These are phyloP conservation scores for Boletus edulis DNA, from an alignment of 768 basidiomycete genomes.

Conservation along the genomic window DNA sequence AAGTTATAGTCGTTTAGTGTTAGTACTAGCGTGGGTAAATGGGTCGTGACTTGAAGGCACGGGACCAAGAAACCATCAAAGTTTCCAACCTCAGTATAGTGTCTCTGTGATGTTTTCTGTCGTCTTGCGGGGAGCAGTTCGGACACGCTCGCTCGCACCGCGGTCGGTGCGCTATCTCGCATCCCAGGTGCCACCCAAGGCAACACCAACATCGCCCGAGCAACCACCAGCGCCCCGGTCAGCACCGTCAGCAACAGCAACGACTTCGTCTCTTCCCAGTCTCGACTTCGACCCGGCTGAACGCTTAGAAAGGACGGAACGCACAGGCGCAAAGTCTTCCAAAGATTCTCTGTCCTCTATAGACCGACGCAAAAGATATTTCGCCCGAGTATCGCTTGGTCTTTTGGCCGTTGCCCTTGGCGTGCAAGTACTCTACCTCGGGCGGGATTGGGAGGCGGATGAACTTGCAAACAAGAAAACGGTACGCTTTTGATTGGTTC, in stretches of 20 bases:
- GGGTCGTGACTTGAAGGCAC: neutral
- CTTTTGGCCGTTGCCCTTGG: slow-evolving; percentile 56
- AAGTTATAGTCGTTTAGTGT: no score
- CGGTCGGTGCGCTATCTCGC: slow-evolving; percentile 23
- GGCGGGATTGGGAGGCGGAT: slow-evolving; percentile 74
- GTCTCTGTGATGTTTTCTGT: slow-evolving; percentile 21
- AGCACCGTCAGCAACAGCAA: neutral
- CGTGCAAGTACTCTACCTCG: slow-evolving; percentile 61
- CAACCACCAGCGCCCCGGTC: slow-evolving; percentile 2
- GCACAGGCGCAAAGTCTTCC: slow-evolving; percentile 76
- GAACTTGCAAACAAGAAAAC: slow-evolving; percentile 64
- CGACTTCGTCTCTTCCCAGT: slow-evolving; percentile 39
- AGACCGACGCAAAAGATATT: slow-evolving; percentile 62
- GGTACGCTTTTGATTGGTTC: slow-evolving; percentile 39
- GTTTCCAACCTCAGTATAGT: no score
- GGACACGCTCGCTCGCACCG: slow-evolving; percentile 14
- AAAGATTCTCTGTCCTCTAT: slow-evolving; percentile 76
- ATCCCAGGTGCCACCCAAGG: slow-evolving; percentile 18
- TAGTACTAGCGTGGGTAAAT: neutral
- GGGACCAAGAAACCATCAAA: neutral
- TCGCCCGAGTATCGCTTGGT: slow-evolving; percentile 54
- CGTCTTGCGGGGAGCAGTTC: slow-evolving; percentile 22
- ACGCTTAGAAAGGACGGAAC: slow-evolving; percentile 35
- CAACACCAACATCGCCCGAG: neutral
- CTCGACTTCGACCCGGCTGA: slow-evolving; percentile 67